phyloP scores from a whole-genome alignment of 2,329 filamentous ascomycete genomes.

The Parastagonospora nodorum region DNA sequence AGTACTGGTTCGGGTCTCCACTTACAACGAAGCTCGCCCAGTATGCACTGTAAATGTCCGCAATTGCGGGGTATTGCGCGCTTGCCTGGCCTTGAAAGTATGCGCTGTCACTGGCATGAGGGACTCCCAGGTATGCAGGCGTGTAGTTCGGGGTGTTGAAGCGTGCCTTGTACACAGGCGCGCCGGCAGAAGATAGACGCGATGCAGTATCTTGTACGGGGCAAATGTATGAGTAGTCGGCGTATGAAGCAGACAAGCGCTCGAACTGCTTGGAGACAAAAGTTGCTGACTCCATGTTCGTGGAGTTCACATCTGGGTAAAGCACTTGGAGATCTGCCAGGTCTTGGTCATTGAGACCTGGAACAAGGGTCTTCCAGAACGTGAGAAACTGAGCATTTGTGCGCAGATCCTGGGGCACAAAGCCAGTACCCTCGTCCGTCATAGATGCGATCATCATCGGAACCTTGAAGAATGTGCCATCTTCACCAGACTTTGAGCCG shows the following conservation, averaged over 20 bases:
- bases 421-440: conserved; percentile 42
- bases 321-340: conserved; percentile 34
- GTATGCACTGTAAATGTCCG: conserved; percentile 41
- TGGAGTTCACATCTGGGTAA: conserved; percentile 33
- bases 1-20: conserved; percentile 41
- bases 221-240: conserved; percentile 44
- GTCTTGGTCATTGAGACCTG: conserved; percentile 34
- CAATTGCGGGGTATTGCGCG: conserved; percentile 36
- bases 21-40: conserved; percentile 43
- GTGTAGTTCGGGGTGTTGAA: conserved; percentile 43
- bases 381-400: conserved; percentile 44
- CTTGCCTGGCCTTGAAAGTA: conserved; percentile 39
- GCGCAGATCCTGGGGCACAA: conserved; percentile 39
- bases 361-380: conserved; percentile 35
- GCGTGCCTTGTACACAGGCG: conserved; percentile 41
- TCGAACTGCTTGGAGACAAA: conserved; percentile 53
- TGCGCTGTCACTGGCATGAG: conserved; percentile 35
- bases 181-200: conserved; percentile 24
- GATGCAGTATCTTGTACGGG: conserved; percentile 41
- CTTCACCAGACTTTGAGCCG: conserved; percentile 46
- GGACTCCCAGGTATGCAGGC: conserved; percentile 34
- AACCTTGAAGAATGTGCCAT: conserved; percentile 43
- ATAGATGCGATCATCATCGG: conserved; percentile 44
- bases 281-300: conserved; percentile 38
- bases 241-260: conserved; percentile 50